Evolutionary conservation across 1,284 basidiomycete genomes (phyloP).

Genomic region (Agaricales sp.): DNA sequence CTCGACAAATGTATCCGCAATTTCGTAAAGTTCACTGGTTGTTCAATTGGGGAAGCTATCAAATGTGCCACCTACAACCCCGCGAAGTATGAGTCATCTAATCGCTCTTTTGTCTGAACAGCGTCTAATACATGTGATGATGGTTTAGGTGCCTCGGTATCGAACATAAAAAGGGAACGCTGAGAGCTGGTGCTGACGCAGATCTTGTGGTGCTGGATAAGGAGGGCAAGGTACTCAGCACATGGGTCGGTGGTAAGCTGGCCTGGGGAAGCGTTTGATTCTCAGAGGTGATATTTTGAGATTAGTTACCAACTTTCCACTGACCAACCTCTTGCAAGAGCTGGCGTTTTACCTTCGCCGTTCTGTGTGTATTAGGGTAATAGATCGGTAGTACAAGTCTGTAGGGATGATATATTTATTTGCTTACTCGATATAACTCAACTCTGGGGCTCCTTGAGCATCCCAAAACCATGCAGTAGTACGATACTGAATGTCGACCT

Average conservation of each 20-base stretch:
- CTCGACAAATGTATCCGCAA: constrained; percentile 80
- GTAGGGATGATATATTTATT: too few species aligned
- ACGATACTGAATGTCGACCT: too few species aligned
- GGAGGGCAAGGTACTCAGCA: constrained; percentile 58
- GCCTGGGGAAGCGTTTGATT: constrained; percentile 37
- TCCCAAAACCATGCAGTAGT: too few species aligned
- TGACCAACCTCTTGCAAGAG: too few species aligned
- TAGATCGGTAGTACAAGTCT: too few species aligned
- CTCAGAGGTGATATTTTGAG: too few species aligned
- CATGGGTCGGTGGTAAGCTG: constrained; percentile 74
- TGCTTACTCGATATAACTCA: too few species aligned
- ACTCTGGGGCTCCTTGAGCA: too few species aligned
- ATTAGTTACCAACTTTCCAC: too few species aligned
- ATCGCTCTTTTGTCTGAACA: constrained; percentile 1
- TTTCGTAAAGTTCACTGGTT: constrained; percentile 73
- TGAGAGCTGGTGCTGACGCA: constrained; percentile 73
- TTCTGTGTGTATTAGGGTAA: too few species aligned
- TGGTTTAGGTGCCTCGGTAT: constrained; percentile 74
- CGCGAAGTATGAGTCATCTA: constrained; percentile 41
- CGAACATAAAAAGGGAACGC: constrained; percentile 67
- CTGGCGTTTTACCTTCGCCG: too few species aligned
- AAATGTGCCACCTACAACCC: constrained; percentile 79
- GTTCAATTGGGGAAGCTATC: constrained; percentile 75
- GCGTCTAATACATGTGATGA: too few species aligned
- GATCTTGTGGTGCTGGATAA: constrained; percentile 71